Evolutionary conservation across 768 basidiomycete species (phyloP), one percentile per base, ranked within the genome.

Genomic region (Boletus insuetus): DNA sequence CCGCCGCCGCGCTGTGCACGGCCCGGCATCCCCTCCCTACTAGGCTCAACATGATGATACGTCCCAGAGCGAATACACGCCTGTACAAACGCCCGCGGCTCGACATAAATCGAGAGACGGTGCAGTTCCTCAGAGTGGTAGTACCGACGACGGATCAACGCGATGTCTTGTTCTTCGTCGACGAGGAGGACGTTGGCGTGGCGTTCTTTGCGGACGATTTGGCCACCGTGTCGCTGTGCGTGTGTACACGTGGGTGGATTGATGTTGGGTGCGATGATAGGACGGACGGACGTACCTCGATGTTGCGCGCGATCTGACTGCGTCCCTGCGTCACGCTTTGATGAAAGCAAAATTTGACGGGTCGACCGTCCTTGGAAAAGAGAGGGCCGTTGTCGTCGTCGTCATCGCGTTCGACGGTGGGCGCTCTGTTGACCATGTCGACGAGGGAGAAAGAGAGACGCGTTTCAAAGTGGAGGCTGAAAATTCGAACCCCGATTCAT

Each of bases 281-380:
- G 29, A 29, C 29, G 29, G 24, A 49, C 20, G 12, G 11, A 46
- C 54, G 2, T 26, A 70, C 69, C 58, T 58, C 59, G 51, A 70
- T 54, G 32, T 67, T 46, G 9, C 59, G 55, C 13, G 39, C 31
- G 14, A 70, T 66, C 46, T 32, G 48, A 39, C 40, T 24, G 1
- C 52, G 49, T 24, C 69, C 70, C 22, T 66, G 51, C 16, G 32
- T 66, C 20, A 69, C 59, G 17, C 70, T 70, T 4, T 1, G 19
- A 19, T 72, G 70, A 39, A 70, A 64, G n/a, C 54, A 64, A 49
- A 70, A 70, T 19, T 60, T 59, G 49, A 70, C 54, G 14, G 68
- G 60, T 6, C 1, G 7, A 0, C 61, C 66, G 4, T 62, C 51
- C 8, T 72, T 59, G 46, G 58, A 48, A 14, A 70, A 72, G n/a